Conservation (phyloP, 306 rosid species). For the Vicia sativa region DNA sequence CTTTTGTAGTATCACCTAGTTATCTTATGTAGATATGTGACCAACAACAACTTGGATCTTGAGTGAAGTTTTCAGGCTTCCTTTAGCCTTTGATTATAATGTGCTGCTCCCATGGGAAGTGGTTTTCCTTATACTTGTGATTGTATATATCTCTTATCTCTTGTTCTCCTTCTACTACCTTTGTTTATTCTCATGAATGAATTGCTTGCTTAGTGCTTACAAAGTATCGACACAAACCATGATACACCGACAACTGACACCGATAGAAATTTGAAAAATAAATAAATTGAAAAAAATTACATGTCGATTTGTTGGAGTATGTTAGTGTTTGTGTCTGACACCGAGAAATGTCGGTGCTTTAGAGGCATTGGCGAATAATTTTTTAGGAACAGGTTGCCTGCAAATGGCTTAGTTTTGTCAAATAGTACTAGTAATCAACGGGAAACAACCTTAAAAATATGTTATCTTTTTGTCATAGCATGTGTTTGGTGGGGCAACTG, state of each 20-base stretch:
- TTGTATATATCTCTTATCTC: conserved; percentile 50
- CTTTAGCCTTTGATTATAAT: conserved; percentile 45
- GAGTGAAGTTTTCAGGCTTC: conserved; percentile 44
- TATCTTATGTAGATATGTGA: conserved; percentile 58
- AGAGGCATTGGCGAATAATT: too few species aligned
- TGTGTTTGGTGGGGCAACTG: not conserved
- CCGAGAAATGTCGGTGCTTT: too few species aligned
- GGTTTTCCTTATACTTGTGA: conserved; percentile 35
- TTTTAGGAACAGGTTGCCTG: not conserved
- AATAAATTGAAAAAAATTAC: too few species aligned
- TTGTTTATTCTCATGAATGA: conserved; percentile 21
- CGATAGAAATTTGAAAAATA: too few species aligned
- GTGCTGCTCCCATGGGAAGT: conserved; percentile 61
- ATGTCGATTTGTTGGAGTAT: not conserved
- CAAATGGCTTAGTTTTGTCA: not conserved
- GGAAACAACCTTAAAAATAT: conserved; percentile 13
- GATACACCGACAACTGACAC: too few species aligned
- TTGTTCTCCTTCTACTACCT: not conserved
- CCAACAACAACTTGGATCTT: conserved; percentile 42
- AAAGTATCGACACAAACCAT: too few species aligned
- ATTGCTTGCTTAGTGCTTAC: not conserved
- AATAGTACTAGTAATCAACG: not conserved
- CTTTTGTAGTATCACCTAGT: conserved; percentile 53
- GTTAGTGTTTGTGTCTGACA: not conserved
- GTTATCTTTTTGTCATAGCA: not conserved